A percentile compares a stretch with the other conserved stretches of the same genome.
These are phyloP conservation scores for Amanita pseudoporphyria DNA, from an alignment of 768 basidiomycete species.

Conservation along the genomic window DNA sequence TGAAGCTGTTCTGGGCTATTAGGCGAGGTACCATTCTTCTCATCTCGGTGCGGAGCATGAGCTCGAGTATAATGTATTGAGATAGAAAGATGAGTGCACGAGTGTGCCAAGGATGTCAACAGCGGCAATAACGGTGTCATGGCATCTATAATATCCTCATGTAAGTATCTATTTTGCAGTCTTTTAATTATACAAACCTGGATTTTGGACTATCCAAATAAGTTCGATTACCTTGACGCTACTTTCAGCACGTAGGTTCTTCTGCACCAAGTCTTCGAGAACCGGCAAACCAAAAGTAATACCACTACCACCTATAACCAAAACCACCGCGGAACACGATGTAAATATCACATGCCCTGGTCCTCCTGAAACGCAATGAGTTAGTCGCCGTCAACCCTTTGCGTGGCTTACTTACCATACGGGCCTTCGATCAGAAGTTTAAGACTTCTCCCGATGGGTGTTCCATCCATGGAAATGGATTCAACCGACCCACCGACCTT, in stretches of 20 bases:
- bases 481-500: constrained; percentile 24
- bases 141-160: constrained; percentile 22
- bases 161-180: constrained; percentile 1
- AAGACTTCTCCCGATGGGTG: constrained; percentile 26
- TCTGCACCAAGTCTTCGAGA: constrained; percentile 55
- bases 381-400: constrained; percentile 8
- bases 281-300: constrained; percentile 60
- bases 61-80: constrained; percentile 51
- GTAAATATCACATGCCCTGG: constrained; percentile 49
- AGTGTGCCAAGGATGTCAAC: constrained; percentile 18
- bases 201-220: constrained; percentile 55
- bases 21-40: constrained; percentile 13
- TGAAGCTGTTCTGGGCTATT: constrained; percentile 17
- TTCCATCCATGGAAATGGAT: background rate
- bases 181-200: constrained; percentile 24
- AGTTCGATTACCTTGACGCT: constrained; percentile 53
- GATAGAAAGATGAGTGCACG: constrained; percentile 35
- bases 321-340: constrained; percentile 57
- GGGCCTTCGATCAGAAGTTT: constrained; percentile 57
- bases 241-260: constrained; percentile 37
- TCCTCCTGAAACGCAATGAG: constrained; percentile 29
- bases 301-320: constrained; percentile 69
- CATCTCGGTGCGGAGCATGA: constrained; percentile 1
- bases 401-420: constrained; percentile 32
- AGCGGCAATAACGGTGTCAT: constrained; percentile 38